Conservation (phyloP, 345 rosid species). For the Melastoma malabathricum region DNA sequence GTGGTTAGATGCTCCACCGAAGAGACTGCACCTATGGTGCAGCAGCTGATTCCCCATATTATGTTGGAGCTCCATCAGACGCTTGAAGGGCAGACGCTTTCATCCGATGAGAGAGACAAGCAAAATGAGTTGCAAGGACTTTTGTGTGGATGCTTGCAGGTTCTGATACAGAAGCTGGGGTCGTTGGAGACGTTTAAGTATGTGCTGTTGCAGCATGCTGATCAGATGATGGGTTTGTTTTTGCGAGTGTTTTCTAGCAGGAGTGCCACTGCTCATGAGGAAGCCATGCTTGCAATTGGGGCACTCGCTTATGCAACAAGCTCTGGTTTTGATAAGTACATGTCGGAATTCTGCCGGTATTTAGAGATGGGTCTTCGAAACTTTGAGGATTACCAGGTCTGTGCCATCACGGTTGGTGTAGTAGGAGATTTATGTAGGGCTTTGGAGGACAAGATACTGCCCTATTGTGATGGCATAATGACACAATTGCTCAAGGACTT, state of each 20-base stretch:
- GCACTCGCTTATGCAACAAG: conserved; percentile 36
- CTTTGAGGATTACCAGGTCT: conserved; percentile 40
- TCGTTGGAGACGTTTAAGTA: conserved; percentile 25
- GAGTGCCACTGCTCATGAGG: conserved; percentile 38
- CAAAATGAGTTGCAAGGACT: conserved; percentile 36
- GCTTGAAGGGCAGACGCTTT: conserved; percentile 27
- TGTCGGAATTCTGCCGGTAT: conserved; percentile 30
- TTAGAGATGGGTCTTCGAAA: conserved; percentile 35
- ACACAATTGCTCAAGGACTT: conserved; percentile 37
- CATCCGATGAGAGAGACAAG: conserved; percentile 28
- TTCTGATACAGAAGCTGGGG: conserved; percentile 31
- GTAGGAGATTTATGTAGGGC: conserved; percentile 41
- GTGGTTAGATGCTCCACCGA: conserved; percentile 34
- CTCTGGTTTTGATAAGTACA: conserved; percentile 29
- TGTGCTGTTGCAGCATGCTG: conserved; percentile 31
- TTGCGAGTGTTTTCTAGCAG: conserved; percentile 29
- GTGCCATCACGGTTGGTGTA: conserved; percentile 36
- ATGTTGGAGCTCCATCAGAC: conserved; percentile 34
- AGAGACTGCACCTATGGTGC: conserved; percentile 26
- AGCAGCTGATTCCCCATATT: conserved; percentile 23
- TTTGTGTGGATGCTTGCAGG: conserved; percentile 39
- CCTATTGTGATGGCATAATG: conserved; percentile 40
- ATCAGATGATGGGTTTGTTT: conserved; percentile 34
- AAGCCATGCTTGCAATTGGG: conserved; percentile 39
- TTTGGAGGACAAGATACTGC: conserved; percentile 28